Evolutionary conservation across 2,329 filamentous ascomycete species (phyloP), one percentile per base, ranked within the genome.

Genomic region (Aciculosporium take): DNA sequence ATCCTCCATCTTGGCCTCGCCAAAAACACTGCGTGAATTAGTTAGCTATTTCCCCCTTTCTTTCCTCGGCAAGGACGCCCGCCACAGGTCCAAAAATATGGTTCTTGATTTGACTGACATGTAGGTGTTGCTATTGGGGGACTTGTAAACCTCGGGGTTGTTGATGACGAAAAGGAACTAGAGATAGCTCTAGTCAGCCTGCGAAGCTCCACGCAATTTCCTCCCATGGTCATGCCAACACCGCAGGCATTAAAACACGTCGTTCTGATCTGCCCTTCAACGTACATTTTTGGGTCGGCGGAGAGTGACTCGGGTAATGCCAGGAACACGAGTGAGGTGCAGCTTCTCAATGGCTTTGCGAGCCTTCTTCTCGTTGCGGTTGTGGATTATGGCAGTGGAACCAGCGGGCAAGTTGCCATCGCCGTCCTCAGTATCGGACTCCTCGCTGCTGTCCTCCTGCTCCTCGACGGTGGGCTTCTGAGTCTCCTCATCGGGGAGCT

Each of bases 301-400:
- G 61, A 98, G 80, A 53, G 93, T 98, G 58, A 98, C 93, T 62
- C 91, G 82, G 59, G 91, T 98, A 69, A 98, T 98, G 63, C 91
- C 93, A 60, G 84, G 83, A 54, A 98, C 83, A 61, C 89, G 87
- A 76, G 86, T 91, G 63, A 98, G 74, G 64, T 94, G 88, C 62
- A 96, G 80, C 81, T 98, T 98, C 67, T 87, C 84, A 64, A 98
- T 94, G 60, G 88, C 87, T 79, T 98, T 98, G 71, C 91, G 83
- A 58, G 91, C 93, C 81, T 98, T 98, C 84, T 98, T 98, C 83
- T 98, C 91, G 73, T 96, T 96, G 68, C 91, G 87, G 63, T 86
- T 94, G 78, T 96, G 89, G 61, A 98, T 81, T 57, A 91, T 79
- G 60, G 89, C 83, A 51, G 82, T 79, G 59, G 87, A 84, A 61